Evolutionary conservation across 768 basidiomycete genomes (phyloP), one percentile per base, ranked within the genome.

Genomic region (Vararia minispora): DNA sequence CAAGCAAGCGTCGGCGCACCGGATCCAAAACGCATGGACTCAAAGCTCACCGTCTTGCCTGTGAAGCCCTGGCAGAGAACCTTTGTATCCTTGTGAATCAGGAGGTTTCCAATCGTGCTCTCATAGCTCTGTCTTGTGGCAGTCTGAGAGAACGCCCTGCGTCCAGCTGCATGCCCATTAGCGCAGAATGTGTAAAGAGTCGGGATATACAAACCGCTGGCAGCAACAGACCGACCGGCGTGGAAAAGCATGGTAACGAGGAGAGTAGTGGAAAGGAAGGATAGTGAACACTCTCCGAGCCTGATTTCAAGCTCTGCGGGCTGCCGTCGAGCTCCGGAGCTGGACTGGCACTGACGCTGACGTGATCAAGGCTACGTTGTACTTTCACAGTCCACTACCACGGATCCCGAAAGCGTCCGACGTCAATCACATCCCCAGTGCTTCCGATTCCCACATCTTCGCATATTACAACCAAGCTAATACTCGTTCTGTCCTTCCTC

Each of bases 11-110:
- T 18, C 35, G 28, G 12, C 27, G 2, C 26, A 41, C n/a, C 18
- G n/a, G 35, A 7, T 30, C 25, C 23, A 29, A 25, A 32, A 17
- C 20, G 20, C 3, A 4, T 17, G 20, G 11, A 38, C 5, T 23
- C 12, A 10, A 16, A 43, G 13, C 52, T 28, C 49, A 88, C 92
- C 41, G 90, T 95, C 78, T 95, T 97, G 57, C 92, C 92, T 10
- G 91, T 97, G 52, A 91, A 76, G 4, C 76, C 89, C 62, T 90
- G 95, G 60, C 81, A 90, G 47, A 70, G 65, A 31, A 99, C 94
- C 62, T 78, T 91, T 49, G 95, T 95, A 60, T 98, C 88, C 56
- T 88, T 87, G 62, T 87, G 76, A 53, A 99, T 83, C 51, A 80
- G 76, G 47, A 99, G 75, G 67, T 97, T 99, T 56, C 73, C 68